phyloP scores from a whole-genome alignment of 1,284 basidiomycete genomes.

The Austroboletus niveus region DNA sequence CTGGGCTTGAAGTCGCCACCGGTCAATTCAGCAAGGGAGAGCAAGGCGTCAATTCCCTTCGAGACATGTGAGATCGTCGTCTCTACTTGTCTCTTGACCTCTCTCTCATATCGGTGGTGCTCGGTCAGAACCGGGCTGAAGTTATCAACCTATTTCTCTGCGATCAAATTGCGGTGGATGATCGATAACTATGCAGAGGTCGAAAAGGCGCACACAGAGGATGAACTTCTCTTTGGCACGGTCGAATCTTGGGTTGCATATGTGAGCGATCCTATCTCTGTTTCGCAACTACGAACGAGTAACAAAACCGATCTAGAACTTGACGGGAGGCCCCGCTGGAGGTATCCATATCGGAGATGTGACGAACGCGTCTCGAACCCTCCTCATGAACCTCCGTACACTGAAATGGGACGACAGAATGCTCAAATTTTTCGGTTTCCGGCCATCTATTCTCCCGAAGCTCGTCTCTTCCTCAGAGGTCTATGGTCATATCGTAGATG shows the following conservation, averaged over 20 bases:
- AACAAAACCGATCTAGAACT: slow-evolving; percentile 52
- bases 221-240: slow-evolving; percentile 89
- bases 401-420: slow-evolving; percentile 84
- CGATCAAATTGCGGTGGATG: slow-evolving; percentile 97
- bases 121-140: slow-evolving; percentile 77
- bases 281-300: slow-evolving; percentile 6
- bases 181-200: slow-evolving; percentile 87
- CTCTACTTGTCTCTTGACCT: neutral
- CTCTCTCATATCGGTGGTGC: neutral
- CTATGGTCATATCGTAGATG: slow-evolving; percentile 75
- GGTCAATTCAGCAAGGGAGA: slow-evolving; percentile 69
- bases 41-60: slow-evolving; percentile 65
- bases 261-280: slow-evolving; percentile 46
- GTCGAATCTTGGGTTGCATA: slow-evolving; percentile 97
- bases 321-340: slow-evolving; percentile 70
- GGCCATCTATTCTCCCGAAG: slow-evolving; percentile 76
- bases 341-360: slow-evolving; percentile 90
- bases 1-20: slow-evolving; percentile 74
- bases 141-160: slow-evolving; percentile 97
- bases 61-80: slow-evolving; percentile 56
- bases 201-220: slow-evolving; percentile 74
- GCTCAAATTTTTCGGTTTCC: slow-evolving; percentile 86
- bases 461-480: slow-evolving; percentile 92
- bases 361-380: slow-evolving; percentile 96
- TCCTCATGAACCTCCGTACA: slow-evolving; percentile 83